Evolutionary conservation across 1,284 basidiomycete genomes (phyloP).

Genomic region (Coniferiporia sulphurascens): DNA sequence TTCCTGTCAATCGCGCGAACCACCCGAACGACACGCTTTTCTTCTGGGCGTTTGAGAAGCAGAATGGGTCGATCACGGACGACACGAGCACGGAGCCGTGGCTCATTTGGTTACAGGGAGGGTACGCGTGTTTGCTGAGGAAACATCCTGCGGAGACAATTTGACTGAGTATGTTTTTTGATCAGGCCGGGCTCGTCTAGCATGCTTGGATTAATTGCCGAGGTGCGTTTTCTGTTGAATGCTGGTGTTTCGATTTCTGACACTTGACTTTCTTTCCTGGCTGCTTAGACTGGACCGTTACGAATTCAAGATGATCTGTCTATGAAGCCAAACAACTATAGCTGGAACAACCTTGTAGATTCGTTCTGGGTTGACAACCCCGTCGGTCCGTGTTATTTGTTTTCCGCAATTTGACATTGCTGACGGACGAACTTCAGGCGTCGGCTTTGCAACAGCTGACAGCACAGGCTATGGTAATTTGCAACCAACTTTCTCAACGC

Average conservation of each 20-base stretch:
- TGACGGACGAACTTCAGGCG: constrained; percentile 36
- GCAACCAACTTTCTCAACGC: neutral
- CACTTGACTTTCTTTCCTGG: neutral
- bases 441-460: constrained; percentile 63
- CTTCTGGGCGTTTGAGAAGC: constrained; percentile 65
- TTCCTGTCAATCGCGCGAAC: constrained; percentile 54
- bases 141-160: neutral
- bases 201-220: constrained; percentile 55
- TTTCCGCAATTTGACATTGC: constrained; percentile 2
- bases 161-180: neutral
- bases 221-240: constrained; percentile 23
- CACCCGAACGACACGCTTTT: constrained; percentile 70
- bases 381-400: constrained; percentile 30
- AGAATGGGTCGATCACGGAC: constrained; percentile 52
- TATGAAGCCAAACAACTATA: constrained; percentile 44
- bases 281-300: constrained; percentile 56
- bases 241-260: neutral
- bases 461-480: constrained; percentile 46
- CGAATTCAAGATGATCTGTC: constrained; percentile 46
- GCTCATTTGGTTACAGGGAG: constrained; percentile 74
- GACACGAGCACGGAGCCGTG: constrained; percentile 45
- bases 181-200: constrained; percentile 65
- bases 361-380: constrained; percentile 72
- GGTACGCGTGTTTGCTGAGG: constrained; percentile 35
- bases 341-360: constrained; percentile 58